Percentiles rank a stretch among this genome's conserved stretches.
Evolutionary conservation across 1,284 basidiomycete species (phyloP).

Genomic region (Tilletia setariae): DNA sequence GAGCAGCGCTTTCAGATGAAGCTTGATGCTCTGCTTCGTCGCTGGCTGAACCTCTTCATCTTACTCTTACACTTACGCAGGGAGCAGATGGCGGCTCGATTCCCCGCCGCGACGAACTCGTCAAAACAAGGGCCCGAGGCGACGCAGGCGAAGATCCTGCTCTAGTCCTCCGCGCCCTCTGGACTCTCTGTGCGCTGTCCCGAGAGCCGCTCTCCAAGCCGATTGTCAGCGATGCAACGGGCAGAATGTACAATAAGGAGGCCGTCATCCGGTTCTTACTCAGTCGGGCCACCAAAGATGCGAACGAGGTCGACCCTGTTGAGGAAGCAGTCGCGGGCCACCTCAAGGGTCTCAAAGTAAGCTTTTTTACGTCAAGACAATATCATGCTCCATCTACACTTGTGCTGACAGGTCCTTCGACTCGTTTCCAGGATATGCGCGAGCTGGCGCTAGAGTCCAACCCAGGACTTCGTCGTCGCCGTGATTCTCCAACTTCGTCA

Average conservation of each 20-base stretch:
- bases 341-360: conserved; percentile 38
- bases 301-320: neutral
- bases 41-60: too few relatives aligned
- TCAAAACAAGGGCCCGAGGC: conserved; percentile 33
- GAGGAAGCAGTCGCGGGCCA: conserved; percentile 33
- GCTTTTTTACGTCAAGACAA: neutral
- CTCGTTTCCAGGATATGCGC: conserved; percentile 30
- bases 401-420: too few relatives aligned
- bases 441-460: conserved; percentile 34
- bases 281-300: conserved; percentile 10
- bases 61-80: too few relatives aligned
- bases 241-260: conserved; percentile 52
- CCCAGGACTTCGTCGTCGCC: conserved; percentile 13
- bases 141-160: conserved; percentile 34
- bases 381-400: too few relatives aligned
- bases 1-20: too few relatives aligned
- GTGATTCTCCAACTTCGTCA: neutral
- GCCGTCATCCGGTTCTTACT: conserved; percentile 43
- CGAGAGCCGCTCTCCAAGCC: conserved; percentile 33
- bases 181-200: conserved; percentile 46
- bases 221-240: conserved; percentile 44
- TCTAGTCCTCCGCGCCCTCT: conserved; percentile 34
- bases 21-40: too few relatives aligned
- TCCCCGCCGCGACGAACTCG: conserved; percentile 46
- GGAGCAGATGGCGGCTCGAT: conserved; percentile 53